phyloP scores from a whole-genome alignment of 2,329 filamentous ascomycete genomes.

The Phaeoacremonium minimum region DNA sequence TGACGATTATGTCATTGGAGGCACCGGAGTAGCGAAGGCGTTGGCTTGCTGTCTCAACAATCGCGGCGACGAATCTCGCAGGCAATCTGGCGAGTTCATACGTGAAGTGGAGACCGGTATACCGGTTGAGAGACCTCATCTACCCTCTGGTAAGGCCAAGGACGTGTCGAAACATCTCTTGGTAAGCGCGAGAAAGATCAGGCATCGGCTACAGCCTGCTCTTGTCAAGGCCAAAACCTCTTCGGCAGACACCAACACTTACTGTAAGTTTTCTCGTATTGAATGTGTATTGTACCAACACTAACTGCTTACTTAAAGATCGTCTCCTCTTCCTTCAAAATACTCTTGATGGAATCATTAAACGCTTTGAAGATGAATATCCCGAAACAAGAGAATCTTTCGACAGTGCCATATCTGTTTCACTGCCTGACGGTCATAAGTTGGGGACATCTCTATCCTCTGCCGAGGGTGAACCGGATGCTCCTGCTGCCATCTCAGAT shows the following conservation, averaged over 20 bases:
- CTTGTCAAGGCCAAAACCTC: slow-evolving; percentile 65
- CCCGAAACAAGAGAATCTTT: slow-evolving; percentile 68
- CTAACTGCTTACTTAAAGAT: no score
- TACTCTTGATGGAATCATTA: slow-evolving; percentile 86
- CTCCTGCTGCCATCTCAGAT: slow-evolving; percentile 34
- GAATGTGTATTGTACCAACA: slow-evolving; percentile 15
- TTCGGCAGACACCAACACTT: slow-evolving; percentile 62
- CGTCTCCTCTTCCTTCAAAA: slow-evolving; percentile 82
- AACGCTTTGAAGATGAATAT: slow-evolving; percentile 93
- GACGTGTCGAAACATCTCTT: slow-evolving; percentile 92
- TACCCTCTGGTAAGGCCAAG: slow-evolving; percentile 64
- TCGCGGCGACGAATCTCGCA: slow-evolving; percentile 59
- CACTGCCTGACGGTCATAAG: slow-evolving; percentile 18
- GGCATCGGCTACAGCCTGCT: slow-evolving; percentile 76
- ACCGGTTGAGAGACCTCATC: slow-evolving; percentile 33
- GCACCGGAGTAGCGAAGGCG: slow-evolving; percentile 92
- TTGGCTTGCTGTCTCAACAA: slow-evolving; percentile 87
- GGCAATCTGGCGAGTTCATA: slow-evolving; percentile 47
- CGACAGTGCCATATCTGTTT: slow-evolving; percentile 21
- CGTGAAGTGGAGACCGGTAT: slow-evolving; percentile 48
- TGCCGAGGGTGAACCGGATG: slow-evolving; percentile 29
- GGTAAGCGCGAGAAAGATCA: slow-evolving; percentile 83
- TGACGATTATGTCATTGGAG: slow-evolving; percentile 93
- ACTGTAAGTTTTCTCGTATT: slow-evolving; percentile 53
- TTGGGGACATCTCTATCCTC: slow-evolving; percentile 22